Evolutionary conservation across 108 stramenopile genomes (phyloP), one percentile per base, ranked within the genome.

Genomic region (Stephanodiscus triporus): DNA sequence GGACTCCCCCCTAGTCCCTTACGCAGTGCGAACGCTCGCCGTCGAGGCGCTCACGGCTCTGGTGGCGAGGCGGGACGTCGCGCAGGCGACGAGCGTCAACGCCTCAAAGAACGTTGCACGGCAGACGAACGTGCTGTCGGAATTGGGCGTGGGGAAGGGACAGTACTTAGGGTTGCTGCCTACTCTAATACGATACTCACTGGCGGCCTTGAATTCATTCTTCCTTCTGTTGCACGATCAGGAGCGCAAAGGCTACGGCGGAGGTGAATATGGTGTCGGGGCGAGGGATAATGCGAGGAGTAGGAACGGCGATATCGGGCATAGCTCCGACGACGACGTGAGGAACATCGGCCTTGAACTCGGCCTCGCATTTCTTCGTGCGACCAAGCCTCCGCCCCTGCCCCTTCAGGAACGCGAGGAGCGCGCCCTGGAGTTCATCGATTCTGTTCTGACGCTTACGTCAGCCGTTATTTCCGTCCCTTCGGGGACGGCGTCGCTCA

Each of bases 131-230:
- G 92, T 96, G 27, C 68, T 97, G 59, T 76, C 60, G n/a, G 96
- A 97, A 66, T 86, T 97, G 23, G 97, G 97, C 6, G 92, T 97
- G 43, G 96, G 88, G 9, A 94, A 96, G 64, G 96, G 97, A 13
- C 87, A 91, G 72, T 95, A 95, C 78, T 62, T 93, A 68, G 96
- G 97, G 16, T 77, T 96, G 19, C 83, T 97, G 24, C 96, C 97
- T 36, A 86, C 92, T n/a, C 85, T 97, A 63, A 84, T 97, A 60
- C 88, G 97, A 14, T 90, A 88, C 73, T 90, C 92, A 9, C 78
- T 96, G 67, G 89, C 94, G 9, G 83, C 91, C 50, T 78, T 94
- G 59, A 80, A 78, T 67, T 70, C 86, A 6, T 86, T 89, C 55
- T 45, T 45, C 43, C 14, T 45, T 62, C 77, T 71, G 55, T 76